These are phyloP conservation scores for Teratosphaeria gauchensis DNA, from an alignment of 2,329 filamentous ascomycete genomes.

Conservation along the genomic window DNA sequence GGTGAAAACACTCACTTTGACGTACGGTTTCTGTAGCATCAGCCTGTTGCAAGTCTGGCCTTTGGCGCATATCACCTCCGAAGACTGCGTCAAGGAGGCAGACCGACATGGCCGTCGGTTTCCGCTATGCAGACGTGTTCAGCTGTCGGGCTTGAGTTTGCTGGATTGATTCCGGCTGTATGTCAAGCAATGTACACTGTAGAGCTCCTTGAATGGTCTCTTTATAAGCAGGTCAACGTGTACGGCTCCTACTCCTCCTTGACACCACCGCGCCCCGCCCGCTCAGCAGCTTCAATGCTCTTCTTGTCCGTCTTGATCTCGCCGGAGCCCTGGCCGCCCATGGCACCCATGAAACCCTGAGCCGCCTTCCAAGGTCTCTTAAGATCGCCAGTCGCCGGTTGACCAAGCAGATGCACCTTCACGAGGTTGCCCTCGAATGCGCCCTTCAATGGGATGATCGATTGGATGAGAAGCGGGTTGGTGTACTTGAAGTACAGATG, in stretches of 20 bases:
- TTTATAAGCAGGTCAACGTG: too few species aligned
- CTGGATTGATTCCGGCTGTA: too few species aligned
- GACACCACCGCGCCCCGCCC: conserved; percentile 39
- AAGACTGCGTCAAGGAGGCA: too few species aligned
- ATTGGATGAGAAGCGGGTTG: conserved; percentile 97
- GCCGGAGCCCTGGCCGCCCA: conserved; percentile 48
- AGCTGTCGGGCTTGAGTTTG: too few species aligned
- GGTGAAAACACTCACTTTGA: too few species aligned
- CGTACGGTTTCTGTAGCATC: too few species aligned
- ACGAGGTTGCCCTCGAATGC: conserved; percentile 90
- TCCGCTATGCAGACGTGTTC: too few species aligned
- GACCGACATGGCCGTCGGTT: too few species aligned
- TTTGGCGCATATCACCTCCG: too few species aligned
- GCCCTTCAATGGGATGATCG: conserved; percentile 93
- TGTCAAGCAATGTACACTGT: too few species aligned
- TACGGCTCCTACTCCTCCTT: conserved; percentile 50
- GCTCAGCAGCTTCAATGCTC: conserved; percentile 45
- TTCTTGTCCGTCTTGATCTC: conserved; percentile 74
- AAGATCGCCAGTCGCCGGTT: conserved; percentile 79
- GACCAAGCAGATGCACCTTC: conserved; percentile 88
- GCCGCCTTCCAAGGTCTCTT: conserved; percentile 90
- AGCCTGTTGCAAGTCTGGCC: too few species aligned
- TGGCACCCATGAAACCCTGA: conserved; percentile 71
- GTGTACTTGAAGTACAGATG: conserved; percentile 99
- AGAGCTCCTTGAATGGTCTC: too few species aligned